A percentile compares a stretch with the other conserved stretches of the same genome.
phyloP scores from a whole-genome alignment of 2,329 filamentous ascomycete genomes.

The Conoideocrella luteorostrata region DNA sequence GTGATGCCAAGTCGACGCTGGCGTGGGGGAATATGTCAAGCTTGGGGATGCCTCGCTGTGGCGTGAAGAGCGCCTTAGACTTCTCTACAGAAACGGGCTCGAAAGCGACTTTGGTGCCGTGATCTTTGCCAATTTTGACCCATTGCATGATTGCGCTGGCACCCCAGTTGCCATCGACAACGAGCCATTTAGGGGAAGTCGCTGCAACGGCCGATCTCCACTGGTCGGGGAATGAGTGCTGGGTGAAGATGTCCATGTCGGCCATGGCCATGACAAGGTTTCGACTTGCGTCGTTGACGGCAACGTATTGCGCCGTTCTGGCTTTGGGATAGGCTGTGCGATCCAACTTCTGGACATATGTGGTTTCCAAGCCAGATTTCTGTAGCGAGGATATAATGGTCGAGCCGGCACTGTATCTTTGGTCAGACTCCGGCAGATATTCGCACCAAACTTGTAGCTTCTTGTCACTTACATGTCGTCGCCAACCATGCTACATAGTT shows the following conservation, averaged over 20 bases:
- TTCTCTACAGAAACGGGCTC: constrained; percentile 88
- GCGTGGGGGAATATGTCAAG: constrained; percentile 52
- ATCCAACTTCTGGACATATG: constrained; percentile 54
- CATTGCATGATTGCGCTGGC: constrained; percentile 59
- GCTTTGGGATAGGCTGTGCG: constrained; percentile 42
- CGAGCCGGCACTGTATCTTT: constrained; percentile 59
- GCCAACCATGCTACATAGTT: constrained; percentile 74
- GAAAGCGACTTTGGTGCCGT: constrained; percentile 61
- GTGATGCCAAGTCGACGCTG: constrained; percentile 68
- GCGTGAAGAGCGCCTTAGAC: constrained; percentile 59
- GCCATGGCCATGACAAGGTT: constrained; percentile 90
- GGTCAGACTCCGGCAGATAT: neutral
- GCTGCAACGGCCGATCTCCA: constrained; percentile 55
- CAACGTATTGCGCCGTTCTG: constrained; percentile 84
- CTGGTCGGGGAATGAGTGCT: constrained; percentile 42
- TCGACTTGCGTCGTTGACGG: constrained; percentile 77
- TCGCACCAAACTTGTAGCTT: neutral
- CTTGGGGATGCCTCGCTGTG: constrained; percentile 28
- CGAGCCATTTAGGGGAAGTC: constrained; percentile 64
- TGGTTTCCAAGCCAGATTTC: constrained; percentile 56
- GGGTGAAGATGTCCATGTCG: constrained; percentile 82
- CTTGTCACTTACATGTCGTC: constrained; percentile 57
- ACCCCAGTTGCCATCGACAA: constrained; percentile 85
- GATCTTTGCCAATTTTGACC: constrained; percentile 53
- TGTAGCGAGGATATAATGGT: constrained; percentile 63